Conservation (phyloP, 2,329 filamentous ascomycete species). For the Aspergillus sp. region DNA sequence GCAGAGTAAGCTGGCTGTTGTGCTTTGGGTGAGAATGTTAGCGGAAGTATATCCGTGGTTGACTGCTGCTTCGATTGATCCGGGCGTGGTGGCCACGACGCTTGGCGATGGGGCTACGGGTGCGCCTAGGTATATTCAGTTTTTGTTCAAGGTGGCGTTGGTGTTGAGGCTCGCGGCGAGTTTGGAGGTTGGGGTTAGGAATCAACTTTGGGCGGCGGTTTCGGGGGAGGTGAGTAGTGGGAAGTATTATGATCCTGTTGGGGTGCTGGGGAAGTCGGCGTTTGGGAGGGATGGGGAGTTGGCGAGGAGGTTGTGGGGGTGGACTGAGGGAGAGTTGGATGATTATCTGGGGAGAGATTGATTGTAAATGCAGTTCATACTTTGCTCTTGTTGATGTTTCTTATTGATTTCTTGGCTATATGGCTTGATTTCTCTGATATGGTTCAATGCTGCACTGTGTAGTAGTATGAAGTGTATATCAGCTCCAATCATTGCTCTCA, state of each 20-base stretch:
- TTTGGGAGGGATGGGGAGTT: conserved; percentile 27
- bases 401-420: not conserved
- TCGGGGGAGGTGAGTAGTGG: conserved; percentile 41
- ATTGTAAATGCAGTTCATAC: no score
- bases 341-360: not conserved
- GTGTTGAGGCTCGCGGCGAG: not conserved
- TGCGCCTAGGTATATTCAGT: not conserved
- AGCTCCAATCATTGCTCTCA: no score
- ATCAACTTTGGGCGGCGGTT: conserved; percentile 6
- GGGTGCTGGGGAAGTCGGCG: conserved; percentile 21
- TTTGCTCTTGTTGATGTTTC: not conserved
- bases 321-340: conserved; percentile 32
- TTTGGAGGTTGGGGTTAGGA: not conserved
- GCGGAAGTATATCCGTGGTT: conserved; percentile 49
- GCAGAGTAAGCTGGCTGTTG: conserved; percentile 53
- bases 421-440: no score
- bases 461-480: no score
- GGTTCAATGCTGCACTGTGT: no score
- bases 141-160: conserved; percentile 3
- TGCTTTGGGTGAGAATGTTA: conserved; percentile 49
- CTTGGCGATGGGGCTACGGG: not conserved
- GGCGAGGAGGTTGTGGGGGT: conserved; percentile 41
- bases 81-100: conserved; percentile 51
- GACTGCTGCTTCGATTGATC: conserved; percentile 49
- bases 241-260: conserved; percentile 48